Percentiles rank a stretch among this genome's conserved stretches.
Conservation (phyloP, 2,329 filamentous ascomycete species). For the Sclerotinia subarctica region DNA sequence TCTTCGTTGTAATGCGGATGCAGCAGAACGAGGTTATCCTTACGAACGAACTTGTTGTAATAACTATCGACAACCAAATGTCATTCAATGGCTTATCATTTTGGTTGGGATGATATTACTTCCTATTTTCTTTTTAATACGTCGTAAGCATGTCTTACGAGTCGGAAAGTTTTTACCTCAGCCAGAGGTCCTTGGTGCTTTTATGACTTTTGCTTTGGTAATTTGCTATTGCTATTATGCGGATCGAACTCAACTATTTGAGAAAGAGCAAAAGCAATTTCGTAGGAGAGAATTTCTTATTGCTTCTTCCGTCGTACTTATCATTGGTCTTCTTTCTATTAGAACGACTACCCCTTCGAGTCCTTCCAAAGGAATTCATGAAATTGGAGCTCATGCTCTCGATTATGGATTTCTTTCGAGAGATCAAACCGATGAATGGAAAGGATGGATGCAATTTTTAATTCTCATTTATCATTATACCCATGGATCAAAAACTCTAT, state of each 20-base stretch:
- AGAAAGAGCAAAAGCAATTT: constrained; percentile 50
- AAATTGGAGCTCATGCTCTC: constrained; percentile 1
- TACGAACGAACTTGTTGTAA: constrained; percentile 53
- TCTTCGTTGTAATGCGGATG: constrained; percentile 50
- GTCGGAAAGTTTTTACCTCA: constrained; percentile 28
- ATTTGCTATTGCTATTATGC: constrained; percentile 49
- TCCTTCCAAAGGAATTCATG: not conserved
- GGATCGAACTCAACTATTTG: constrained; percentile 53
- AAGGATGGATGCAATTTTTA: constrained; percentile 60
- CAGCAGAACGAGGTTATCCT: constrained; percentile 42
- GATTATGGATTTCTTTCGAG: constrained; percentile 48
- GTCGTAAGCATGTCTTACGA: constrained; percentile 21
- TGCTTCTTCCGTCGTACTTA: constrained; percentile 32
- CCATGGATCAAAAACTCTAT: constrained; percentile 48
- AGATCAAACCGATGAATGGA: constrained; percentile 61
- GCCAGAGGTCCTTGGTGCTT: constrained; percentile 26
- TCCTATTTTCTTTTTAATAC: constrained; percentile 32
- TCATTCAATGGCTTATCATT: constrained; percentile 41
- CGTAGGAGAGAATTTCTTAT: constrained; percentile 38
- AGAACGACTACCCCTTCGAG: constrained; percentile 24
- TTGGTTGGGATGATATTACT: constrained; percentile 37
- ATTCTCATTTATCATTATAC: constrained; percentile 59
- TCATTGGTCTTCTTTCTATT: constrained; percentile 38
- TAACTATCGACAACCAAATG: constrained; percentile 41
- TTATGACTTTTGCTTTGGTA: constrained; percentile 29